These are phyloP conservation scores for Apophysomyces elegans DNA, from an alignment of 371 early-diverging fungal species.

Conservation along the genomic window DNA sequence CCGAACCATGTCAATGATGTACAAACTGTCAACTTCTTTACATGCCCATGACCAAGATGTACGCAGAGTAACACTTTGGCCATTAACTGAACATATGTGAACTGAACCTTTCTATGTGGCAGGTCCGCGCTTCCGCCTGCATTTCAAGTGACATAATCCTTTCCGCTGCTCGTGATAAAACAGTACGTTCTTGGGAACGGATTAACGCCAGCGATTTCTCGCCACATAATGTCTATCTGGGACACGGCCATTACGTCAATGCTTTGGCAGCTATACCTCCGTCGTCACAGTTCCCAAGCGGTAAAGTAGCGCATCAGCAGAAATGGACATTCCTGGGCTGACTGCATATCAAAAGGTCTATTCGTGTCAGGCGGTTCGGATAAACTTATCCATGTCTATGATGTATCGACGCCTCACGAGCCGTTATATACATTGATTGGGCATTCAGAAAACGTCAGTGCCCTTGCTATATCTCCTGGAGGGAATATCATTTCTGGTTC, in stretches of 20 bases:
- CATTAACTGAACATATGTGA: not conserved
- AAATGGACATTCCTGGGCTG: not conserved
- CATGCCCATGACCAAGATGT: slow-evolving; percentile 45
- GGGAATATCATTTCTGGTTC: slow-evolving; percentile 90
- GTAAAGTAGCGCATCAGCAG: slow-evolving; percentile 37
- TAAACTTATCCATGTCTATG: slow-evolving; percentile 81
- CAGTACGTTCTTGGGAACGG: slow-evolving; percentile 68
- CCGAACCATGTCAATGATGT: not conserved
- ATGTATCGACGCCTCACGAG: slow-evolving; percentile 58
- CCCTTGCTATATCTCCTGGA: slow-evolving; percentile 66
- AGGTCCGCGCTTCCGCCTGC: slow-evolving; percentile 79
- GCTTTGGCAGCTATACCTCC: slow-evolving; percentile 71
- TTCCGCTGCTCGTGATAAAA: slow-evolving; percentile 83
- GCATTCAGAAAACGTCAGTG: slow-evolving; percentile 89
- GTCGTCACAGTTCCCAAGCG: slow-evolving; percentile 61
- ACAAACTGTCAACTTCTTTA: slow-evolving; percentile 20
- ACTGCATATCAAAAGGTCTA: slow-evolving; percentile 55
- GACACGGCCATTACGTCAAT: slow-evolving; percentile 86
- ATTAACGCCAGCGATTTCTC: slow-evolving; percentile 51
- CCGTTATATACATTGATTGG: slow-evolving; percentile 78
- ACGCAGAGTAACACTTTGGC: slow-evolving; percentile 7
- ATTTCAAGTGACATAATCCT: slow-evolving; percentile 66
- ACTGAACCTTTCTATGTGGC: not conserved
- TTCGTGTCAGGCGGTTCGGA: slow-evolving; percentile 87
- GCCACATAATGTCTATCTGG: slow-evolving; percentile 57